A percentile compares a stretch with the other conserved stretches of the same genome.
Evolutionary conservation across 345 rosid genomes (phyloP).

Genomic region (Salix caprea): DNA sequence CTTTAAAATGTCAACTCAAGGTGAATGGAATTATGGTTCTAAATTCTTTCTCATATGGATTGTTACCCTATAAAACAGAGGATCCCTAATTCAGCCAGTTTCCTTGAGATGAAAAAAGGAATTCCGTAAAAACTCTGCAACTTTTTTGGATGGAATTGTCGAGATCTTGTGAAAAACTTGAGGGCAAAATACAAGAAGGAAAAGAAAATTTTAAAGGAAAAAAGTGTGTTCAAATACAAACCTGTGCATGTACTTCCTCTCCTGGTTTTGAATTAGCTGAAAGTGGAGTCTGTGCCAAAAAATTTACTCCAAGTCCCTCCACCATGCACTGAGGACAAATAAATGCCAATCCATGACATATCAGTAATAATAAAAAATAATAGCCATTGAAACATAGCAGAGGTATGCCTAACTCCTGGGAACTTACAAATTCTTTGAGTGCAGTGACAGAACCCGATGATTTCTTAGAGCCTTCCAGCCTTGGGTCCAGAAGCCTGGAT

Average conservation of each 20-base stretch:
- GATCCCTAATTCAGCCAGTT: background rate
- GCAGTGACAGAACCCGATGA: constrained; percentile 57
- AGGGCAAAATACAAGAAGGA: background rate
- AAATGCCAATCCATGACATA: constrained; percentile 6
- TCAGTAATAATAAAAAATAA: constrained; percentile 6
- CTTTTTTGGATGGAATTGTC: background rate
- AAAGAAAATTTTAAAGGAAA: background rate
- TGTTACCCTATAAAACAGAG: background rate
- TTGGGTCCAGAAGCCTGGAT: constrained; percentile 58
- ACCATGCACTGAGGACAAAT: constrained; percentile 56
- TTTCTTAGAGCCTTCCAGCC: constrained; percentile 60
- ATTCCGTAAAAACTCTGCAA: background rate
- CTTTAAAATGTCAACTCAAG: background rate
- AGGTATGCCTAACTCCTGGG: background rate
- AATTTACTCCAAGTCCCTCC: constrained; percentile 71
- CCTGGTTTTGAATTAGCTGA: constrained; percentile 52
- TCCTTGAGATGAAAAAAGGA: background rate
- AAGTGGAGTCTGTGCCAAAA: constrained; percentile 53
- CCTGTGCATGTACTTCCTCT: constrained; percentile 86
- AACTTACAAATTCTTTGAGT: constrained; percentile 84
- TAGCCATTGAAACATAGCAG: background rate
- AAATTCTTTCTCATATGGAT: constrained; percentile 1
- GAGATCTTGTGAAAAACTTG: background rate
- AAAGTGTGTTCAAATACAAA: constrained; percentile 21
- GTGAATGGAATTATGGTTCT: background rate